These are phyloP conservation scores for Auricularia cornea DNA, from an alignment of 768 basidiomycete species.

Conservation along the genomic window DNA sequence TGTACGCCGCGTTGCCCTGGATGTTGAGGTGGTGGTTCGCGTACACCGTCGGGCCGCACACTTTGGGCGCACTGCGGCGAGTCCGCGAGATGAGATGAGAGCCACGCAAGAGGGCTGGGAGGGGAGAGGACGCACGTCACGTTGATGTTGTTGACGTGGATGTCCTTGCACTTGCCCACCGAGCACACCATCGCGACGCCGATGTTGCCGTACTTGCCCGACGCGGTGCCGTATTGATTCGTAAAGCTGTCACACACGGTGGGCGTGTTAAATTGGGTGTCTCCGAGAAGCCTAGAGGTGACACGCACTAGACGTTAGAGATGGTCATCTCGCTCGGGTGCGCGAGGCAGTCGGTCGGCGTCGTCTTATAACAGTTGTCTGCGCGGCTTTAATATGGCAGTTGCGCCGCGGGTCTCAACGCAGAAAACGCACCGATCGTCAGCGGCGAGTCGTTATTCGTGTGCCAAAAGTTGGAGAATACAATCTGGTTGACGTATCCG, in stretches of 20 bases:
- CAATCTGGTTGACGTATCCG: constrained; percentile 26
- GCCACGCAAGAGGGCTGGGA: background rate
- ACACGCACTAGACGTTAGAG: constrained; percentile 43
- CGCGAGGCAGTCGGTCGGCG: constrained; percentile 38
- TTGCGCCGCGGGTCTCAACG: no score
- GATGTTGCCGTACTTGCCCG: background rate
- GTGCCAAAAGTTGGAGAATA: constrained; percentile 43
- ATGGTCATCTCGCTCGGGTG: constrained; percentile 49
- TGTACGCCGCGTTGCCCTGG: background rate
- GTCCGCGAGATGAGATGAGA: background rate
- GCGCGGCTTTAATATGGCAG: no score
- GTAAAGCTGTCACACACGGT: background rate
- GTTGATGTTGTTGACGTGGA: constrained; percentile 38
- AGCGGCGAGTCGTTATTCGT: constrained; percentile 51
- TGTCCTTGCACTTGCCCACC: constrained; percentile 29
- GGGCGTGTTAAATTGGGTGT: background rate
- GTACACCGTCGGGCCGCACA: background rate
- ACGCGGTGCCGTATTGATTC: background rate
- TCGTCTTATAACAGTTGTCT: constrained; percentile 40
- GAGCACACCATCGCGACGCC: background rate
- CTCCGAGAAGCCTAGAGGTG: background rate
- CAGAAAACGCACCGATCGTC: constrained; percentile 42
- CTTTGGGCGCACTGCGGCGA: background rate
- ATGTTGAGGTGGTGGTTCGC: background rate
- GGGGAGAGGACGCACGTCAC: constrained; percentile 31